Evolutionary conservation across 2,329 filamentous ascomycete genomes (phyloP), one percentile per base, ranked within the genome.

Genomic region (Verticillium tricorpus): DNA sequence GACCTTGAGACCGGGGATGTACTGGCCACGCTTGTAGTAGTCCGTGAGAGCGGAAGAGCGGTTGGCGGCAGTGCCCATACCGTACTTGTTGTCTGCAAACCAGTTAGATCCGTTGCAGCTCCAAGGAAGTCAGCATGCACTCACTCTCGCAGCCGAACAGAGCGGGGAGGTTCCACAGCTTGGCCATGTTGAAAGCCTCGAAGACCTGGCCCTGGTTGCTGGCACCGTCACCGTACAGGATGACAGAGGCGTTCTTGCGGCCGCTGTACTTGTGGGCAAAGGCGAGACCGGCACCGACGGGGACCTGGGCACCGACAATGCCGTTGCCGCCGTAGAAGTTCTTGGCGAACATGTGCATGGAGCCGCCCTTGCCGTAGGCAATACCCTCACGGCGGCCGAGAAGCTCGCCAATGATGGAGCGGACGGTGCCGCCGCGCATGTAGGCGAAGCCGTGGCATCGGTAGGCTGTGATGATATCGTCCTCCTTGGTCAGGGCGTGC

Each of bases 1-100:
- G 79, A 99, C 92, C 87, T 99, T 99, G 72, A 99, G 88, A 82
- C 95, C 95, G 62, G 95, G 94, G 70, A 99, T 99, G 85, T 98
- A 99, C 83, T 99, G 95, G 69, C 95, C 95, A 81, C 95, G 94
- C 89, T 98, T 98, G 88, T 99, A 98, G 89, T 99, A 99, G 79
- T 99, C 95, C 78, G 95, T 98, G 76, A 97, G 82, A 71, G 95
- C 95, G 64, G 95, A 94, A 65, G 95, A 93, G 73, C 95, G 93
- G 80, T 90, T 89, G 69, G 95, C 94, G 65, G 95, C 91, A 67
- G 95, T 99, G 81, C 95, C 95, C 95, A 99, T 99, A 78, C 95
- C 95, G 78, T 99, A 99, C 82, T 99, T 99, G 90, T 99, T 99
- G 88, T 99, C 93, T 97, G 61, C 39, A 17, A 59, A 5, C 67